Evolutionary conservation across 2,329 filamentous ascomycete species (phyloP), one percentile per base, ranked within the genome.

Genomic region (Trichoderma sp.): DNA sequence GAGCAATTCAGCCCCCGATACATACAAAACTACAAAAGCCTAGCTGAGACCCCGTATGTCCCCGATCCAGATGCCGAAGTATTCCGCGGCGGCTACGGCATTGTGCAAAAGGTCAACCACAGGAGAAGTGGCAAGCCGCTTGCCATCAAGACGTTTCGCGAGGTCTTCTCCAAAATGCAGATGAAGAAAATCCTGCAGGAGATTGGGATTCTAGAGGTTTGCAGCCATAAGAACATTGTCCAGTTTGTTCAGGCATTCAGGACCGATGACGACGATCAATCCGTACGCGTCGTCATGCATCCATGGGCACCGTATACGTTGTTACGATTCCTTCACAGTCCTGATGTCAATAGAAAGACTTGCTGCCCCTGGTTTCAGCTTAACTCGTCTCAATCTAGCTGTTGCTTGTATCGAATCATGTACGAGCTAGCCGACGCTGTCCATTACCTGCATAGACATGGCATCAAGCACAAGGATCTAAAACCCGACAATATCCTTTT

Each of bases 381-480:
- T n/a, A 17, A n/a, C 15, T 52, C 48, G 1, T 17, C 25, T 13
- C 25, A 17, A 22, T 52, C 48, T 9, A 52, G 15, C 48, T 15
- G 48, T 10, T 29, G 22, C 48, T 29, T 52, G 7, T 65, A 65
- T 22, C 61, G 25, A 29, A 65, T 65, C 5, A 65, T 65, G 34
- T 27, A 22, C 19, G 50, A 45, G 27, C 27, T 65, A 5, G 52
- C 61, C 4, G 34, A 34, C 3, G 61, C 61, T 6, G 61, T 65
- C 27, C 50, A 19, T 19, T 65, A 25, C 17, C 61, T 65, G 8
- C 61, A 65, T 19, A 15, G 19, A 5, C 50, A 35, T 7, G 27
- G 9, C 15, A 65, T 65, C 15, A 65, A 65, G 35, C 61, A 65
- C 48, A 65, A 65, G 61, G 61, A 65, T 39, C 22, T 65, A 1